Conservation (phyloP, 1,139 yeast genomes). For the Sugiyamaella xylanicola region DNA sequence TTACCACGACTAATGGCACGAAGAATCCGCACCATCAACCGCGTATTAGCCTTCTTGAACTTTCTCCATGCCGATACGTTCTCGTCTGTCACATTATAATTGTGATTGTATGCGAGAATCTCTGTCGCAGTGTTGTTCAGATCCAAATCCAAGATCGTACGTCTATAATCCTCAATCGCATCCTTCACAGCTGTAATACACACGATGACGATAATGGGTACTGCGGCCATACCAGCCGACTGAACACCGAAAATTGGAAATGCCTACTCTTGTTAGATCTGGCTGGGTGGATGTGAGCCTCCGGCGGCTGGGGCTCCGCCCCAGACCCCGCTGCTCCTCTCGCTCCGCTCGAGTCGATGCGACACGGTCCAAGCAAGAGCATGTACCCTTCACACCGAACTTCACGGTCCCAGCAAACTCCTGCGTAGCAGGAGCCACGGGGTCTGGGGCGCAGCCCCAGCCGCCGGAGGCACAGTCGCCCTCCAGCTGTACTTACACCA, state of each 20-base stretch:
- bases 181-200: conserved; percentile 86
- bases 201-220: conserved; percentile 91
- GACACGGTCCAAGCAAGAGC: background rate
- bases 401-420: no score
- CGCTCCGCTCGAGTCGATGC: background rate
- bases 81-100: conserved; percentile 77
- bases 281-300: background rate
- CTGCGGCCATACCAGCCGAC: conserved; percentile 86
- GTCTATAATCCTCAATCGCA: conserved; percentile 89
- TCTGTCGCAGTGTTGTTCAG: conserved; percentile 87
- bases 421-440: no score
- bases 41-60: conserved; percentile 55
- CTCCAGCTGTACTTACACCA: conserved; percentile 58
- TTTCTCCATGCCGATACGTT: conserved; percentile 65
- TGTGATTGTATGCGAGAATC: conserved; percentile 66
- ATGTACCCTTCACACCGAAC: background rate
- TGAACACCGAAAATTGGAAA: conserved; percentile 91
- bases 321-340: background rate
- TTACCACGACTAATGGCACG: conserved; percentile 31
- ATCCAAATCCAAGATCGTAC: conserved; percentile 78
- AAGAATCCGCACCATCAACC: conserved; percentile 35
- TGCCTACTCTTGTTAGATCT: conserved; percentile 27
- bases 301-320: background rate
- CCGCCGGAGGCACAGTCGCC: no score
- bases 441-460: no score